Evolutionary conservation across 306 rosid genomes (phyloP).

Genomic region (Ziziphus jujuba): DNA sequence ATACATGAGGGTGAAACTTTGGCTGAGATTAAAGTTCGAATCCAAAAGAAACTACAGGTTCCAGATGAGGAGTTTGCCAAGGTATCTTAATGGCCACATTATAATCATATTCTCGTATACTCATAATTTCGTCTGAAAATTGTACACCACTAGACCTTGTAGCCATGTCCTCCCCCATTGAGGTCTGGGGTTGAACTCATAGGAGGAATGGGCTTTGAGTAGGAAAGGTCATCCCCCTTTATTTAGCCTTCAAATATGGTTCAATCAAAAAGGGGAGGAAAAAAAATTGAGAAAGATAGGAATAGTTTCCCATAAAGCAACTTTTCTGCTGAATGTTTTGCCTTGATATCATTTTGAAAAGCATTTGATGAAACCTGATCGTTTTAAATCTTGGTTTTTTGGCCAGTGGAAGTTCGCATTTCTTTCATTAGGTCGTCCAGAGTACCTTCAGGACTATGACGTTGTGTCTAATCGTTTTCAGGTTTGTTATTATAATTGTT

Average conservation of each 20-base stretch:
- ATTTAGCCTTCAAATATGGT: too few species aligned
- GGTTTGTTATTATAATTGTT: slow-evolving; percentile 38
- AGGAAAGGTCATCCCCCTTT: too few species aligned
- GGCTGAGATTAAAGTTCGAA: slow-evolving; percentile 62
- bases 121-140: neutral
- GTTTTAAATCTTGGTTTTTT: slow-evolving; percentile 8
- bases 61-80: slow-evolving; percentile 85
- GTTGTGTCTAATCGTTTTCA: slow-evolving; percentile 78
- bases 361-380: slow-evolving; percentile 7
- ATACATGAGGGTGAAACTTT: slow-evolving; percentile 81
- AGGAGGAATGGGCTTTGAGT: too few species aligned
- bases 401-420: slow-evolving; percentile 92
- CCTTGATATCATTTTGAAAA: neutral
- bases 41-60: slow-evolving; percentile 77
- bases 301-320: neutral
- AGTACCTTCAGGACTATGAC: slow-evolving; percentile 82
- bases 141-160: too few species aligned
- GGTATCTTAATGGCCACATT: slow-evolving; percentile 37
- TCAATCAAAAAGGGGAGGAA: too few species aligned
- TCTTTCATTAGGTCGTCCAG: slow-evolving; percentile 86
- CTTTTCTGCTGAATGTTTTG: neutral
- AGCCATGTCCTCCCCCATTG: too few species aligned
- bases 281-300: too few species aligned
- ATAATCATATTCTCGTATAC: neutral
- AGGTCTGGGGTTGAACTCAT: too few species aligned